Base-by-base conservation (phyloP, 2,329 filamentous ascomycete genomes). In the Hypoxylon sp. region DNA sequence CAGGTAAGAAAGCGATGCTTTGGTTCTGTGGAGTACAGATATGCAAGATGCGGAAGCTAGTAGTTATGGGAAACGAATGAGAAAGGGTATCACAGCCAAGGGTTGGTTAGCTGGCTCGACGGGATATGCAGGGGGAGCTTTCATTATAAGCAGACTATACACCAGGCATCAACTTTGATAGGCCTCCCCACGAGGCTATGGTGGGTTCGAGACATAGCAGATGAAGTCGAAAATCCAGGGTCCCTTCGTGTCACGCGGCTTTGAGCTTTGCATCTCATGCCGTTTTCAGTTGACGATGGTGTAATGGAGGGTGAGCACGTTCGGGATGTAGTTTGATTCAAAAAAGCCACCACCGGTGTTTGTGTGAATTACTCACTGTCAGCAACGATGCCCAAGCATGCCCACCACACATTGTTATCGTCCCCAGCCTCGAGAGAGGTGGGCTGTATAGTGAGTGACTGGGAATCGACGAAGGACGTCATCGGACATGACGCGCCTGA, bases 181-280 rank as follows among this genome's bases (percentile, higher is more conserved):
- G 63, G 62, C 61, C 63, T 66, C 63, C 60, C 46, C 53, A 49
- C 49, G 53, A 57, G 56, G 56, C 56, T 57, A 45, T 44, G 53
- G 45, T 47, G 38, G 37, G 49, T 5, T 9, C 5, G 13, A 26
- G 29, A 38, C 19, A 29, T 25, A 45, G 36, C 40, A 45, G 50
- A 45, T 49, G 53, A 49, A 53, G 48, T 56, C 44, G 30, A 59
- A 48, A 47, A 40, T 46, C 35, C 35, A 43, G 16, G 38, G 30
- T 19, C n/a, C n/a, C 31, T 37, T 42, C 27, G 26, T 45, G 46
- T 57, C 56, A 59, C 56, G 53, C 30, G 56, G 56, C 49, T 37
- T 44, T 29, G 34, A 8, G 16, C 13, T n/a, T n/a, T 29, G 13
- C 48, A 43, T 35, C 52, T 56, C 56, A 59, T 59, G 56, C 20